Evolutionary conservation across 2,329 filamentous ascomycete genomes (phyloP).

Genomic region (Fusarium mundagurra): DNA sequence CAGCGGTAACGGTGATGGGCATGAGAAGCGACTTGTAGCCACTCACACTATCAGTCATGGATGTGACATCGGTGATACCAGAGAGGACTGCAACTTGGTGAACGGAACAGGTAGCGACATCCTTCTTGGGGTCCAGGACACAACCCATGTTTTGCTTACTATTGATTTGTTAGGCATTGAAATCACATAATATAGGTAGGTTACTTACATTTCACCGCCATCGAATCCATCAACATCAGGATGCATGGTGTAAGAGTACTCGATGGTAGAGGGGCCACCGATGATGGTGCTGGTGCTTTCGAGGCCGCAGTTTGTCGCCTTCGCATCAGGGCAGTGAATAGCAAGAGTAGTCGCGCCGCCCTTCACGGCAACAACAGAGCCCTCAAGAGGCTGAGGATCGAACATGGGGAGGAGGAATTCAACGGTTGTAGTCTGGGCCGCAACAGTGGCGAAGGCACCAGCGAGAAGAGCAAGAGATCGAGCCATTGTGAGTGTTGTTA

Average conservation of each 20-base stretch:
- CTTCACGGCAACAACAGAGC: constrained; percentile 46
- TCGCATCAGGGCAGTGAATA: constrained; percentile 39
- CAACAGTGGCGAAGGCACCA: constrained; percentile 28
- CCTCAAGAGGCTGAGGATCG: constrained; percentile 38
- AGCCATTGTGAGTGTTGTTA: constrained; percentile 32
- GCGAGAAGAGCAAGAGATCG: constrained; percentile 42
- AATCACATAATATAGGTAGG: background rate
- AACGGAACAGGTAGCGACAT: constrained; percentile 39
- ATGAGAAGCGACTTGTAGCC: constrained; percentile 33
- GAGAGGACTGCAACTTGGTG: background rate
- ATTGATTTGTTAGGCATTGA: background rate
- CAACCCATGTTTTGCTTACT: constrained; percentile 39
- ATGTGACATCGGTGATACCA: background rate
- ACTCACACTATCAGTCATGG: background rate
- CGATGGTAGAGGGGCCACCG: constrained; percentile 25
- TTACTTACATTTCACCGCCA: constrained; percentile 32
- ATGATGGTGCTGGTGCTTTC: constrained; percentile 42
- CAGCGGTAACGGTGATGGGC: constrained; percentile 52
- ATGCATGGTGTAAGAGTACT: background rate
- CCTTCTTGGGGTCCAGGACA: constrained; percentile 39
- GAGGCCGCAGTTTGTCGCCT: constrained; percentile 41
- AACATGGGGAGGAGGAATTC: constrained; percentile 42
- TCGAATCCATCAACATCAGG: constrained; percentile 10
- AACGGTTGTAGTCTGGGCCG: constrained; percentile 43
- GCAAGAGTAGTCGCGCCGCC: constrained; percentile 45